phyloP scores from a whole-genome alignment of 2,329 filamentous ascomycete genomes.

The Ascochyta rabiei region DNA sequence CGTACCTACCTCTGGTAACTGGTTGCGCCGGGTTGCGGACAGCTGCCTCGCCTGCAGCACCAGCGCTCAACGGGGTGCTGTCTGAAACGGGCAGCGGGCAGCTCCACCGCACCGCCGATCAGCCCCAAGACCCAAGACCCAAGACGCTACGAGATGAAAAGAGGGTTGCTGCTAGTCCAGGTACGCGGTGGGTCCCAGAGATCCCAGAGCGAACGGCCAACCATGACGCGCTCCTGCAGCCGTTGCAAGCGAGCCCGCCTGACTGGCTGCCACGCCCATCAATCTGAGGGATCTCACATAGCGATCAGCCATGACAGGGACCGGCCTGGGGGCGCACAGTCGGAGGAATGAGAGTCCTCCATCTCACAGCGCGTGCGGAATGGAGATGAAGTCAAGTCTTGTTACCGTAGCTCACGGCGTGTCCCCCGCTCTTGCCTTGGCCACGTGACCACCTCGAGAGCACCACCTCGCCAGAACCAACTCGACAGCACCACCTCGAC shows the following conservation, averaged over 20 bases:
- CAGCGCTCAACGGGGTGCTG: constrained; percentile 2
- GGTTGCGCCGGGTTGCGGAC: no score
- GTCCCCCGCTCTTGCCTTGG: not conserved
- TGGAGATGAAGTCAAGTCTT: not conserved
- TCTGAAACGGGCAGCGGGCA: constrained; percentile 7
- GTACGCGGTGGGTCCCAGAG: constrained; percentile 12
- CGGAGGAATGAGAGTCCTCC: constrained; percentile 5
- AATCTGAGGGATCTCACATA: constrained; percentile 13
- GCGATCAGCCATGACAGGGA: constrained; percentile 2
- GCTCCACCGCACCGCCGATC: not conserved
- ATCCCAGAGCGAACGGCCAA: not conserved
- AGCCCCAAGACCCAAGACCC: no score
- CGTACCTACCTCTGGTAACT: no score
- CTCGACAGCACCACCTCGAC: no score
- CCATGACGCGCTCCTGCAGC: constrained; percentile 8
- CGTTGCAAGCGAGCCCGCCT: constrained; percentile 9
- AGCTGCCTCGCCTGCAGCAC: not conserved
- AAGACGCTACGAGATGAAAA: constrained; percentile 1
- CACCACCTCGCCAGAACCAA: no score
- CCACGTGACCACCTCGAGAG: not conserved
- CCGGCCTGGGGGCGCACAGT: not conserved
- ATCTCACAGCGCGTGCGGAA: not conserved
- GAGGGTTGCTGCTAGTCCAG: constrained; percentile 11
- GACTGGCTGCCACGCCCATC: constrained; percentile 2
- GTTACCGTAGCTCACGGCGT: no score